phyloP scores from a whole-genome alignment of 768 basidiomycete species.

The Pleurotus tuoliensis region DNA sequence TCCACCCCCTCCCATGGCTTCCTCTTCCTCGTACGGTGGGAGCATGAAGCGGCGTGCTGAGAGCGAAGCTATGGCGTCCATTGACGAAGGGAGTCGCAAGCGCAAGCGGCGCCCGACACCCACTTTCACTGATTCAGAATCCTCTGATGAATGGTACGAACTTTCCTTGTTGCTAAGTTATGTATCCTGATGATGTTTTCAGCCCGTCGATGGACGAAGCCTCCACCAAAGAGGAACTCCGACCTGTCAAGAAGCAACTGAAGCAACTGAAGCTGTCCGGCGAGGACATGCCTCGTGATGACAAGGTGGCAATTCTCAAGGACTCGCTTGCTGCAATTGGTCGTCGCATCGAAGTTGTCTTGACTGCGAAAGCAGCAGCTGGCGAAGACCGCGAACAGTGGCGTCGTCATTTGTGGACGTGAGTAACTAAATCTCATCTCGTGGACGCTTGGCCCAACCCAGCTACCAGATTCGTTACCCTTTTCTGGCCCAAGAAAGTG shows the following conservation, averaged over 20 bases:
- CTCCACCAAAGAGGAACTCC: constrained; percentile 88
- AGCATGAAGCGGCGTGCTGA: constrained; percentile 77
- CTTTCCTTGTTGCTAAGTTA: constrained; percentile 2
- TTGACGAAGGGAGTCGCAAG: constrained; percentile 71
- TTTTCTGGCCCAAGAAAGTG: constrained; percentile 98
- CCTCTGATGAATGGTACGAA: constrained; percentile 85
- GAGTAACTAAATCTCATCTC: constrained; percentile 31
- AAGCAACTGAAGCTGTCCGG: constrained; percentile 95
- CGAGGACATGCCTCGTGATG: constrained; percentile 89
- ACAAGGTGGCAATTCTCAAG: constrained; percentile 94
- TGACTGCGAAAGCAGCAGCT: constrained; percentile 67
- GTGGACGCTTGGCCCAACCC: constrained; percentile 2
- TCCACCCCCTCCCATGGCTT: constrained; percentile 66
- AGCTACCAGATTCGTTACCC: constrained; percentile 74
- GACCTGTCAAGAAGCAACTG: constrained; percentile 97
- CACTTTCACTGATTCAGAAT: constrained; percentile 92
- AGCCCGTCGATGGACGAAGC: constrained; percentile 96
- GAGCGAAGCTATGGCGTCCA: constrained; percentile 80
- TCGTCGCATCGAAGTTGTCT: constrained; percentile 81
- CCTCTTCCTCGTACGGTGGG: constrained; percentile 49
- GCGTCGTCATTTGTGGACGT: constrained; percentile 97
- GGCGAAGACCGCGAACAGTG: constrained; percentile 86
- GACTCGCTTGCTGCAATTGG: constrained; percentile 95
- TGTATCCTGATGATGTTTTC: constrained; percentile 6
- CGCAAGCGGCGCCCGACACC: constrained; percentile 94